Percentiles rank a stretch among this genome's conserved stretches.
Evolutionary conservation across 352 stramenopile genomes (phyloP).

Genomic region (Globisporangium apiculatum): DNA sequence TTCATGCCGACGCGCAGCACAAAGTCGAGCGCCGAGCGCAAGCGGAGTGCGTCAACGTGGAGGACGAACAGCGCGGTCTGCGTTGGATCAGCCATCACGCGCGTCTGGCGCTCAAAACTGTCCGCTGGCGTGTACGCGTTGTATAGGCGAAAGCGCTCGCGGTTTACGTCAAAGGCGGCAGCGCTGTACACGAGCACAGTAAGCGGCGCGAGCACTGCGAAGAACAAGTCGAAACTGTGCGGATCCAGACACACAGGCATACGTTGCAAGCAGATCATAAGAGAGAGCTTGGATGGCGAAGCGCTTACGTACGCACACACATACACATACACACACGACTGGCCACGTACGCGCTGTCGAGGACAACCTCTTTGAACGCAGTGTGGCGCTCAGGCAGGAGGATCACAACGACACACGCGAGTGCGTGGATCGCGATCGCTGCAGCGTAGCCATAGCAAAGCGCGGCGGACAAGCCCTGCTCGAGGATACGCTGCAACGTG

Average conservation of each 20-base stretch:
- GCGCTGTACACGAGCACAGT: slow-evolving; percentile 23
- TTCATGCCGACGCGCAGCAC: slow-evolving; percentile 20
- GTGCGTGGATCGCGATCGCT: slow-evolving; percentile 20
- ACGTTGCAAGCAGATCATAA: neutral
- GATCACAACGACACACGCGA: slow-evolving; percentile 19
- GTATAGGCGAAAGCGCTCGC: slow-evolving; percentile 17
- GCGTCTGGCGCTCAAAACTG: slow-evolving; percentile 25
- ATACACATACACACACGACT: too few relatives aligned
- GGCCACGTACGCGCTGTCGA: slow-evolving; percentile 26
- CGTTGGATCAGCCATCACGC: slow-evolving; percentile 22
- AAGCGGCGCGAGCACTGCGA: slow-evolving; percentile 28
- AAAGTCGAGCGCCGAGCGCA: slow-evolving; percentile 17
- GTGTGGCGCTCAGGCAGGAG: slow-evolving; percentile 16
- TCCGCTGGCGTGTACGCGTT: slow-evolving; percentile 10
- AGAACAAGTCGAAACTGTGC: slow-evolving; percentile 28
- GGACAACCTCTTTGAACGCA: slow-evolving; percentile 22
- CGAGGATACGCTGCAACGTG: slow-evolving; percentile 20
- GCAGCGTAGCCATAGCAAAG: slow-evolving; percentile 24
- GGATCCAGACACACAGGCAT: neutral
- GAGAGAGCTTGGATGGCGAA: too few relatives aligned
- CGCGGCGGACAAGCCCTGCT: slow-evolving; percentile 19
- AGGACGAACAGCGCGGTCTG: slow-evolving; percentile 25
- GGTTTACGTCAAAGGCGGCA: slow-evolving; percentile 26
- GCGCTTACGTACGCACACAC: too few relatives aligned
- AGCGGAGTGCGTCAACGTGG: slow-evolving; percentile 23